Evolutionary conservation across 441 rosid species (phyloP), one percentile per base, ranked within the genome.

Genomic region (Hura crepitans): DNA sequence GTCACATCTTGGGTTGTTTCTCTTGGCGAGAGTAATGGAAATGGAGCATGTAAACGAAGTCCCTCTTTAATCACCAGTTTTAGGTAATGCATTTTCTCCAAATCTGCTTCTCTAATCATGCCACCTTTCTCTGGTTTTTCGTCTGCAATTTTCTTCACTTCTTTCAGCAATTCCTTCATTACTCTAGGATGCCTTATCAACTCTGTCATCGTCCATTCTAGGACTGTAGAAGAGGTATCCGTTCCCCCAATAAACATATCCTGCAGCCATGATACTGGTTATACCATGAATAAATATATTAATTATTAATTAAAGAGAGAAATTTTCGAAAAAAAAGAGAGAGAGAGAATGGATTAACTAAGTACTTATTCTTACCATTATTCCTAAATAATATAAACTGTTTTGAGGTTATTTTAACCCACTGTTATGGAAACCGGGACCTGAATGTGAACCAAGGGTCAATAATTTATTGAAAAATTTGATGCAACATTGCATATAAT

Each of bases 171-270:
- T 72, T 81, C 77, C 60, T 66, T 73, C 84, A 83, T 72, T 22
- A 72, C 65, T 62, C 47, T 27, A 4, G 82, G 83, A 63, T 80
- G 75, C 57, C 62, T 78, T 0, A 45, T 60, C 1, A 85, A 77
- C 69, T 79, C 83, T 0, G 86, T 60, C 84, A 81, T 76, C 35
- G 85, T 65, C 86, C 86, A 85, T 23, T 73, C 68, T 51, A 81
- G 53, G 0, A 81, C 80, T 5, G 74, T 56, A 1, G 72, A 78
- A 1, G 81, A 69, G 4, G 87, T 83, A 59, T 82, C 84, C 14
- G 83, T 70, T 66, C 85, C 89, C 1, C 61, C 87, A 8, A 79
- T 12, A 35, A 80, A 79, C 50, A 81, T 69, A 51, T 83, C 75
- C 85, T 83, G 22, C 31, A 4, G 10, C 12, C 33, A 22, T 15